Evolutionary conservation across 2,329 filamentous ascomycete species (phyloP).

Genomic region (Aspergillus sp.): DNA sequence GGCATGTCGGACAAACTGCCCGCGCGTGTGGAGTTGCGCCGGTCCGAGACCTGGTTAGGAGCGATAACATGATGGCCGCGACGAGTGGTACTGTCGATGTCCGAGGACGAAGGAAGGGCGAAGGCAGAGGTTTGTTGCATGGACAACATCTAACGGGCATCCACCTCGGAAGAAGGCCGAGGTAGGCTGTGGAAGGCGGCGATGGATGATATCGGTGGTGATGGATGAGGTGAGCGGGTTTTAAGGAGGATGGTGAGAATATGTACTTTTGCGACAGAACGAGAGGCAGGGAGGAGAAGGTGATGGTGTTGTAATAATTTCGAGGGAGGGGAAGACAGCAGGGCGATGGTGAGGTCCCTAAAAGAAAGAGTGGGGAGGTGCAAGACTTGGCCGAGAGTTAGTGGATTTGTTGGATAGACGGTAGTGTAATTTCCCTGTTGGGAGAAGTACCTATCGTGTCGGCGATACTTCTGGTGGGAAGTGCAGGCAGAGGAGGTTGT

Average conservation of each 20-base stretch:
- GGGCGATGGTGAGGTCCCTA: constrained; percentile 3
- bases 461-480: background rate
- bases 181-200: background rate
- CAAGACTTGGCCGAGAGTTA: constrained; percentile 11
- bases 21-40: constrained; percentile 21
- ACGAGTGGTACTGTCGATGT: constrained; percentile 17
- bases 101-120: constrained; percentile 19
- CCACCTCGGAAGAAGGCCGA: constrained; percentile 6
- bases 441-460: background rate
- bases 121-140: constrained; percentile 34
- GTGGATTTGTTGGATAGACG: constrained; percentile 2
- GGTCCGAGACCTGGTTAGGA: constrained; percentile 4
- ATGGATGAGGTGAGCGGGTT: background rate
- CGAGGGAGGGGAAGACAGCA: background rate
- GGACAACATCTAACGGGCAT: constrained; percentile 36
- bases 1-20: constrained; percentile 21
- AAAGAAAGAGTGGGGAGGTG: constrained; percentile 6
- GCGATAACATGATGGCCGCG: constrained; percentile 11
- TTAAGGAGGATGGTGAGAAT: background rate
- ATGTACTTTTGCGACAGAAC: background rate
- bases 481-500: background rate
- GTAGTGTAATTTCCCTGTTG: background rate
- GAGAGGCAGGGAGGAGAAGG: background rate
- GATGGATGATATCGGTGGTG: background rate
- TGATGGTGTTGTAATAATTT: background rate